Conservation (phyloP, 1,284 basidiomycete genomes). For the Irpex sp. region DNA sequence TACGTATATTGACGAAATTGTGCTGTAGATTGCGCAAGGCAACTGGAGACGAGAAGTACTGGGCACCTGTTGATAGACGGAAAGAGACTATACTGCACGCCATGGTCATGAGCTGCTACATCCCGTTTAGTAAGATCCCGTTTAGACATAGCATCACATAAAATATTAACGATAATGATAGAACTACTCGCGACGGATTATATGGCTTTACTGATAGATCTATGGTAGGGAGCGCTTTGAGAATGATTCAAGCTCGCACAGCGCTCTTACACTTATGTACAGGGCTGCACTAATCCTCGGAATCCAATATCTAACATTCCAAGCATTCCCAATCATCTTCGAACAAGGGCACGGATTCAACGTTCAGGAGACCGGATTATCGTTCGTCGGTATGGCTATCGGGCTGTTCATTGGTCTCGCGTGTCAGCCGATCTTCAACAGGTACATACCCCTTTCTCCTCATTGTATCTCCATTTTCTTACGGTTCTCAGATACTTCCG, state of each 20-base stretch:
- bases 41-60: constrained; percentile 53
- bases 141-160: background rate
- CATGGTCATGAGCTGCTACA: constrained; percentile 39
- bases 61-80: constrained; percentile 51
- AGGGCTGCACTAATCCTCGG: constrained; percentile 65
- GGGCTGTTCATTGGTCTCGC: constrained; percentile 58
- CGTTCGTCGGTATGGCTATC: constrained; percentile 72
- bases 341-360: constrained; percentile 56
- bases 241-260: background rate
- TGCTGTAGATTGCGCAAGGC: constrained; percentile 47
- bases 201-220: constrained; percentile 72
- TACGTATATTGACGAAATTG: too few species aligned
- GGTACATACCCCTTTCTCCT: constrained; percentile 27
- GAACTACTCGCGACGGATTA: constrained; percentile 67
- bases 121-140: constrained; percentile 66
- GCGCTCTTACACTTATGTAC: background rate
- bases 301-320: constrained; percentile 73
- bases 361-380: constrained; percentile 56
- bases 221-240: constrained; percentile 29
- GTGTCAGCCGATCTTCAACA: constrained; percentile 64
- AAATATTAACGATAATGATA: constrained; percentile 23
- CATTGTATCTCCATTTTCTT: background rate
- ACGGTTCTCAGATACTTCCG: constrained; percentile 19
- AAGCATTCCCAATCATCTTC: constrained; percentile 73
- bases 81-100: constrained; percentile 36